These are phyloP conservation scores for Pilaira anomala DNA, from an alignment of 192 early-diverging fungal species.

Conservation along the genomic window DNA sequence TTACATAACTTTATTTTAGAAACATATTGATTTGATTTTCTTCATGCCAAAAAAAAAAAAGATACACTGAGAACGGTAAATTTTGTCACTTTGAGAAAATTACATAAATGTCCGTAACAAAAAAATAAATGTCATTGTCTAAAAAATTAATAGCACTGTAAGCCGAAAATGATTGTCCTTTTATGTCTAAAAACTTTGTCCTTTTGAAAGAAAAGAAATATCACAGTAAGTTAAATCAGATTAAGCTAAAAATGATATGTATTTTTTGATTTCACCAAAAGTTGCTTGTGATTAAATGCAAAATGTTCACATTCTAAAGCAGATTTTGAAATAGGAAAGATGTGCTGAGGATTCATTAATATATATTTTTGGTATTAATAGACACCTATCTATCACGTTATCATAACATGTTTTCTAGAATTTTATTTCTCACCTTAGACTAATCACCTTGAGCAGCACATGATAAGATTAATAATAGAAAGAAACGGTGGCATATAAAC, in stretches of 20 bases:
- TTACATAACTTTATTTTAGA: no score
- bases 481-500: background rate
- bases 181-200: no score
- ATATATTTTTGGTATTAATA: constrained; percentile 13
- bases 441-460: constrained; percentile 7
- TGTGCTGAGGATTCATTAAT: constrained; percentile 2
- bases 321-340: constrained; percentile 16
- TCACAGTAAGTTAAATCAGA: background rate
- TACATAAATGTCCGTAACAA: no score
- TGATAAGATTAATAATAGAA: background rate
- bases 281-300: constrained; percentile 18
- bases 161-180: no score
- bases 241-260: constrained; percentile 3
- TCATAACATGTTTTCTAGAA: constrained; percentile 11
- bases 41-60: no score
- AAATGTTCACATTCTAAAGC: constrained; percentile 15
- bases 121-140: no score
- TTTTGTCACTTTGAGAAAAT: no score
- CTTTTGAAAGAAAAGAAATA: no score
- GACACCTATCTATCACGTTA: constrained; percentile 9
- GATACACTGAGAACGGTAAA: no score
- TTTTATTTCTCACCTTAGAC: constrained; percentile 6
- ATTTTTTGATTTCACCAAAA: constrained; percentile 8
- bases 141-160: no score
- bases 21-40: no score